phyloP scores from a whole-genome alignment of 495 filamentous ascomycete genomes.

The Xylaria acuta region DNA sequence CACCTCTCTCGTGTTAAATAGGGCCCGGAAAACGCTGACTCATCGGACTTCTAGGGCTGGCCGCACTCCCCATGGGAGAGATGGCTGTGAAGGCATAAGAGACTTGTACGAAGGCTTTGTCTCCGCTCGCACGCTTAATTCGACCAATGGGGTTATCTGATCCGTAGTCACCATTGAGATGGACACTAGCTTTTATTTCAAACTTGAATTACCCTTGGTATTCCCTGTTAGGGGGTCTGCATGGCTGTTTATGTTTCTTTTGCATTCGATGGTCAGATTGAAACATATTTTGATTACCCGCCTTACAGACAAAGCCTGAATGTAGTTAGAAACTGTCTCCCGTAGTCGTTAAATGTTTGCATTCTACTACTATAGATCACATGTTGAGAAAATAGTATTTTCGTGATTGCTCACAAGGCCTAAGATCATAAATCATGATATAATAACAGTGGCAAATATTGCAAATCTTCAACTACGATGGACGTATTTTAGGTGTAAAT shows the following conservation, averaged over 20 bases:
- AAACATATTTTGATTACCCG: background rate
- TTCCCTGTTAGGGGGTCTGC: background rate
- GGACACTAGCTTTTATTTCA: background rate
- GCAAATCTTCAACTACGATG: background rate
- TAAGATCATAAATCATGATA: background rate
- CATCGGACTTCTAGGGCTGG: conserved; percentile 47
- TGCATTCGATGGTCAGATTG: conserved; percentile 1
- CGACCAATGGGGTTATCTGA: background rate
- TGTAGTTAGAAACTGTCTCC: conserved; percentile 6
- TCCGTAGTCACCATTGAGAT: background rate
- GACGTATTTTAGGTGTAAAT: background rate
- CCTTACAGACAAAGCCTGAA: background rate
- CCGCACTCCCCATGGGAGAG: conserved; percentile 58
- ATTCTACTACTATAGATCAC: background rate
- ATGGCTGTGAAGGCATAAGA: conserved; percentile 58
- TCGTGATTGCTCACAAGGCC: background rate
- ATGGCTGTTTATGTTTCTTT: conserved; percentile 1
- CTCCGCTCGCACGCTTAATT: background rate
- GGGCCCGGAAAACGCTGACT: background rate
- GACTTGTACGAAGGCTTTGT: background rate
- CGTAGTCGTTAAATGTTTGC: background rate
- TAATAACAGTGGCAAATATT: background rate
- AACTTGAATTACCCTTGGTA: background rate
- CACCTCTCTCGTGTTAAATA: background rate
- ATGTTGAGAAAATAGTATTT: background rate